Evolutionary conservation across 73 alveolate species (phyloP).

Genomic region (Paramecium sexaurelia): DNA sequence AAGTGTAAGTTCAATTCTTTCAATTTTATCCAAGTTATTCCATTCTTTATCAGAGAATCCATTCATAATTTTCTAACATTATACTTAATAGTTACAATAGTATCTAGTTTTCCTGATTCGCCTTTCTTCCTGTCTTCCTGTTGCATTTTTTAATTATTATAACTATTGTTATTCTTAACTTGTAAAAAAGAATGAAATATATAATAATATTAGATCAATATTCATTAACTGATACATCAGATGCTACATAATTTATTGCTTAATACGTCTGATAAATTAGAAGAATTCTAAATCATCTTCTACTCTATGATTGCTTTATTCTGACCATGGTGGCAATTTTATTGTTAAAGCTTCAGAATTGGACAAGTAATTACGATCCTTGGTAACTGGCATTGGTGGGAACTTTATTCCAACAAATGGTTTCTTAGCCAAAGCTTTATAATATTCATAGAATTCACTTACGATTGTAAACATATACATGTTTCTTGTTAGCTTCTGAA

Average conservation of each 20-base stretch:
- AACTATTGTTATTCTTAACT: background rate
- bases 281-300: slow-evolving; percentile 56
- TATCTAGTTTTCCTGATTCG: background rate
- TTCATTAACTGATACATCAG: slow-evolving; percentile 40
- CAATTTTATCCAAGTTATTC: slow-evolving; percentile 69
- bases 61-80: slow-evolving; percentile 59
- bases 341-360: background rate
- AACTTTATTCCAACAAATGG: slow-evolving; percentile 45
- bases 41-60: slow-evolving; percentile 66
- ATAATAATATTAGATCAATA: slow-evolving; percentile 44
- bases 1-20: slow-evolving; percentile 72
- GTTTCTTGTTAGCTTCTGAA: background rate
- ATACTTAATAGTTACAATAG: background rate
- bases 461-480: slow-evolving; percentile 53
- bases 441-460: background rate
- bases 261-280: slow-evolving; percentile 40
- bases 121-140: slow-evolving; percentile 2
- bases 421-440: slow-evolving; percentile 34
- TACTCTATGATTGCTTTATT: slow-evolving; percentile 18
- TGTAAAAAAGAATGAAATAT: background rate
- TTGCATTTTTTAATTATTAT: background rate
- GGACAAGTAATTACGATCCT: slow-evolving; percentile 24
- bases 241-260: background rate
- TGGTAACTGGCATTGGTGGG: slow-evolving; percentile 48
- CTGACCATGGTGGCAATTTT: slow-evolving; percentile 57